These are phyloP conservation scores for Aegilops speltoides DNA, from an alignment of 176 grass and related monocot species.

Conservation along the genomic window DNA sequence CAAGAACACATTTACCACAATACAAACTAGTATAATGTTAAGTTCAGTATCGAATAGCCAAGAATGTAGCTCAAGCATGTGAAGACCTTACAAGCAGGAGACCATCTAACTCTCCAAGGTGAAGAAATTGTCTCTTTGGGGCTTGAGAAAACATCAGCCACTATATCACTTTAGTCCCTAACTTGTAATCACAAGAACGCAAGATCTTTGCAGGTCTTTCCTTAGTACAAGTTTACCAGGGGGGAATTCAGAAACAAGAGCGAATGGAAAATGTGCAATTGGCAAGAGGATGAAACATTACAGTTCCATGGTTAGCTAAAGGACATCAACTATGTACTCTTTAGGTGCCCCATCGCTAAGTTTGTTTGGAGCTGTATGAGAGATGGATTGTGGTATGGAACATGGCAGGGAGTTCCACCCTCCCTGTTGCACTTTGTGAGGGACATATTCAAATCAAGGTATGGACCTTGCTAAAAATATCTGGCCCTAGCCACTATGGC, in stretches of 20 bases:
- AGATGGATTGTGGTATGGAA: not conserved
- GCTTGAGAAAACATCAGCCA: not conserved
- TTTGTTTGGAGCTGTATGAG: not conserved
- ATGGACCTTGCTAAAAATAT: not conserved
- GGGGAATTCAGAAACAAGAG: not conserved
- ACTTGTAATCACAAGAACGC: not conserved
- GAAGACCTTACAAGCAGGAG: not conserved
- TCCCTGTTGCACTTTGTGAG: not conserved
- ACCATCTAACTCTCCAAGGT: not conserved
- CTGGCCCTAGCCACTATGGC: not conserved
- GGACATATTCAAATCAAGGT: not conserved
- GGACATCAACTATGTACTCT: not conserved
- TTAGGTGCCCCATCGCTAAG: not conserved
- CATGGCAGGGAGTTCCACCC: not conserved
- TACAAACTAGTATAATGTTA: not conserved
- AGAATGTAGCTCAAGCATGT: not conserved
- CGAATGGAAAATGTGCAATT: not conserved
- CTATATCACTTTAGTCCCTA: not conserved
- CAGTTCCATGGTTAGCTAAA: not conserved
- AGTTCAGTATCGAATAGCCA: not conserved
- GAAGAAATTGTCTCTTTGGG: not conserved
- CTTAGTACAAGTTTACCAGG: not conserved
- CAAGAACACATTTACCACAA: not conserved
- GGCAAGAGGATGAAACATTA: not conserved
- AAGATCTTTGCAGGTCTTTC: not conserved